phyloP scores from a whole-genome alignment of 352 stramenopile genomes.

The Achlya hypogyna region DNA sequence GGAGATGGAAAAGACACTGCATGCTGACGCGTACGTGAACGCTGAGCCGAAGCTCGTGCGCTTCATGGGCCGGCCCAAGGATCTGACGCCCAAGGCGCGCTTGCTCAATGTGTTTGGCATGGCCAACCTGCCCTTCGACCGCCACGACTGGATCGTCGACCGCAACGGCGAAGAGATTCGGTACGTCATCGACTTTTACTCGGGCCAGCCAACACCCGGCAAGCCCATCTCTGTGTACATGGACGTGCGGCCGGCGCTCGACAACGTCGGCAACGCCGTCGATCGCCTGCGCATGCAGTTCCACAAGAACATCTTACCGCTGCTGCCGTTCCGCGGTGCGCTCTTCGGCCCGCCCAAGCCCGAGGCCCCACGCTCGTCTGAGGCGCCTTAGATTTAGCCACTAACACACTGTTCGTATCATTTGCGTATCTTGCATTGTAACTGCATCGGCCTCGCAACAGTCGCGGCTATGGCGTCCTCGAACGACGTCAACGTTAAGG shows the following conservation, averaged over 20 bases:
- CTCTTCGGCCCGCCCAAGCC: constrained; percentile 17
- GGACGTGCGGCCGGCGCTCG: constrained; percentile 94
- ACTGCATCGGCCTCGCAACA: not conserved
- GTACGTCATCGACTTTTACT: constrained; percentile 99
- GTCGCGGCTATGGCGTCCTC: constrained; percentile 94
- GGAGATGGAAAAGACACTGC: constrained; percentile 81
- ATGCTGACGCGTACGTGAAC: constrained; percentile 18
- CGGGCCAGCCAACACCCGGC: constrained; percentile 78
- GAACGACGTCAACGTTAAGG: constrained; percentile 84
- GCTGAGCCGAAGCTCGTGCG: constrained; percentile 79
- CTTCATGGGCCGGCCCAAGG: constrained; percentile 92
- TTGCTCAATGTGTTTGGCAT: constrained; percentile 61
- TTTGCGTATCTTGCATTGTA: not conserved
- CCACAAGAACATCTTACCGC: constrained; percentile 54
- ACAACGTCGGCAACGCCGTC: constrained; percentile 76
- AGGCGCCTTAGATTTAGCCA: too few relatives aligned
- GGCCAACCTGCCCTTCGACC: constrained; percentile 94
- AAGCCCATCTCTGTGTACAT: constrained; percentile 89
- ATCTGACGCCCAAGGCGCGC: constrained; percentile 92
- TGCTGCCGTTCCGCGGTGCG: constrained; percentile 59
- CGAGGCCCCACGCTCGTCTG: not conserved
- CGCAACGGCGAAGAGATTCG: constrained; percentile 86
- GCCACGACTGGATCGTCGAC: constrained; percentile 97
- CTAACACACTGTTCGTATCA: too few relatives aligned
- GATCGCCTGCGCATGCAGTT: constrained; percentile 77